Evolutionary conservation across 345 rosid species (phyloP).

Genomic region (Geranium brycei): DNA sequence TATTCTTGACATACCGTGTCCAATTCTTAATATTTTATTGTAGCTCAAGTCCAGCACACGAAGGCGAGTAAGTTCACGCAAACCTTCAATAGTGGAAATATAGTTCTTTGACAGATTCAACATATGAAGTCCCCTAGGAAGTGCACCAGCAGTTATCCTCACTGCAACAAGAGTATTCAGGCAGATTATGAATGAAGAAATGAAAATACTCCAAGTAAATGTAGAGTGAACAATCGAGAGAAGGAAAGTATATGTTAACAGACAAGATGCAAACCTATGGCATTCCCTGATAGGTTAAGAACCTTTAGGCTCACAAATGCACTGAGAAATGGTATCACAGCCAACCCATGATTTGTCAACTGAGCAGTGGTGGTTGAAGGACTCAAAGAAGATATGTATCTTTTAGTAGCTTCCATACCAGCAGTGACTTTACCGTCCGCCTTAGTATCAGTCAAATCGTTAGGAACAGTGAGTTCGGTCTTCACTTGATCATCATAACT

Average conservation of each 20-base stretch:
- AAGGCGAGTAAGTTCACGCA: constrained; percentile 84
- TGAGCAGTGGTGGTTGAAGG: constrained; percentile 63
- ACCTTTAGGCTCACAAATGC: constrained; percentile 64
- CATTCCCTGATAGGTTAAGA: constrained; percentile 82
- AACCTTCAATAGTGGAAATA: constrained; percentile 73
- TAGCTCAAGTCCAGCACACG: constrained; percentile 89
- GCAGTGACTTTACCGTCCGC: constrained; percentile 42
- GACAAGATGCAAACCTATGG: constrained; percentile 42
- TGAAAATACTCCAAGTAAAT: neutral
- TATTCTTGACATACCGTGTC: constrained; percentile 66
- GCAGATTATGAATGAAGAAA: neutral
- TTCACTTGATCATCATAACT: constrained; percentile 21
- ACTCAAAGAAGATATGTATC: constrained; percentile 58
- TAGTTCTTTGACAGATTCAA: constrained; percentile 74
- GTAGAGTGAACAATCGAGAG: neutral
- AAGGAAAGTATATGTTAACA: neutral
- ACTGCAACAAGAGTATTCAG: constrained; percentile 23
- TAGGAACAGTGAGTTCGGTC: constrained; percentile 20
- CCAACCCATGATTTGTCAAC: constrained; percentile 61
- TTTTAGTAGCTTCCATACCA: constrained; percentile 67
- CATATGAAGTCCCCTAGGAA: constrained; percentile 81
- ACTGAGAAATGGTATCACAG: constrained; percentile 62
- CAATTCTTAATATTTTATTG: constrained; percentile 75
- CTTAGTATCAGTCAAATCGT: constrained; percentile 27
- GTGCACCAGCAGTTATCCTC: constrained; percentile 74